phyloP scores from a whole-genome alignment of 805 yeast genomes.

The Candida loeiensis region DNA sequence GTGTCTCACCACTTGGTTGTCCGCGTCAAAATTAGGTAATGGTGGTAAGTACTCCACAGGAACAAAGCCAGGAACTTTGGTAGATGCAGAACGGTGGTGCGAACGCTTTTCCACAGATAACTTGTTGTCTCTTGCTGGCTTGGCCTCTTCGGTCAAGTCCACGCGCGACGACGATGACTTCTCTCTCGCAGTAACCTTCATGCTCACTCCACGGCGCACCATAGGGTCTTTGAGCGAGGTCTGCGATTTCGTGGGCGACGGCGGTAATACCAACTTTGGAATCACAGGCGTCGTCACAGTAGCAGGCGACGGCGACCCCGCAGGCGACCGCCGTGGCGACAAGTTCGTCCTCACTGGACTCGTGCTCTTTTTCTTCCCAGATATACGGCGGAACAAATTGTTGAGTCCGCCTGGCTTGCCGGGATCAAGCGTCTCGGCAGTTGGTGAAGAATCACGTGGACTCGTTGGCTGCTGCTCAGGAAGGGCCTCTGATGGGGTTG shows the following conservation, averaged over 20 bases:
- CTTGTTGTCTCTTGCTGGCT: slow-evolving; percentile 1
- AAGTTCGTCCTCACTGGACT: slow-evolving; percentile 8
- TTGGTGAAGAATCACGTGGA: slow-evolving; percentile 19
- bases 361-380: slow-evolving; percentile 26
- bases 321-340: neutral
- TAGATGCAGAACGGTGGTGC: slow-evolving; percentile 23
- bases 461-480: slow-evolving; percentile 29
- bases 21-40: slow-evolving; percentile 38
- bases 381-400: slow-evolving; percentile 34
- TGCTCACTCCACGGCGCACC: slow-evolving; percentile 59
- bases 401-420: slow-evolving; percentile 29
- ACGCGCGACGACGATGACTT: slow-evolving; percentile 27
- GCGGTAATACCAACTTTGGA: slow-evolving; percentile 7
- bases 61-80: slow-evolving; percentile 35
- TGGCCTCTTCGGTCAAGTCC: slow-evolving; percentile 8
- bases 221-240: slow-evolving; percentile 29
- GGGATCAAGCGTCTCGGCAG: slow-evolving; percentile 31
- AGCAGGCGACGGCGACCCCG: neutral
- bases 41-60: slow-evolving; percentile 45
- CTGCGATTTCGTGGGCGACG: slow-evolving; percentile 1
- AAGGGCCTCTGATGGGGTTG: slow-evolving; percentile 7
- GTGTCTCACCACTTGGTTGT: slow-evolving; percentile 18
- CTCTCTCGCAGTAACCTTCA: slow-evolving; percentile 59
- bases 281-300: slow-evolving; percentile 6
- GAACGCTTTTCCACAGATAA: slow-evolving; percentile 8